phyloP scores from a whole-genome alignment of 202 grass and related monocot genomes.

The Eragrostis tef region DNA sequence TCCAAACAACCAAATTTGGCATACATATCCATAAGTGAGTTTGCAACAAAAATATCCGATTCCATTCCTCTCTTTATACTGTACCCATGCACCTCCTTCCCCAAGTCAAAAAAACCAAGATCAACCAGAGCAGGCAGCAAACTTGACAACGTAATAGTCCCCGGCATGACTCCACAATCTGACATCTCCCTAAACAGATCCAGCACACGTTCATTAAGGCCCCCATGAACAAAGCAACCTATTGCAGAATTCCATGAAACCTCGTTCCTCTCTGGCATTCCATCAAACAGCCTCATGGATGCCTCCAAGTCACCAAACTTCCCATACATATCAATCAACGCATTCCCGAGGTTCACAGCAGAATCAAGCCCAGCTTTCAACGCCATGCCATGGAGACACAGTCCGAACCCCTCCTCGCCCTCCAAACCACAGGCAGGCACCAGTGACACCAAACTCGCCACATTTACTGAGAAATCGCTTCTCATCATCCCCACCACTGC shows the following conservation, averaged over 20 bases:
- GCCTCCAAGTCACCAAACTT: conserved; percentile 58
- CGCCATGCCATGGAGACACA: conserved; percentile 56
- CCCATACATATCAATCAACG: conserved; percentile 78
- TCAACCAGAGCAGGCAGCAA: conserved; percentile 76
- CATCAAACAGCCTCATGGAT: conserved; percentile 54
- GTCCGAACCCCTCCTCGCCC: conserved; percentile 59
- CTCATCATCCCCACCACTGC: conserved; percentile 52
- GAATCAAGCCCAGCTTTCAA: conserved; percentile 60
- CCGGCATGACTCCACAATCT: conserved; percentile 35
- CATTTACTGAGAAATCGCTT: conserved; percentile 46
- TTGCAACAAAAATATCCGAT: conserved; percentile 75
- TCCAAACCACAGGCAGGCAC: conserved; percentile 66
- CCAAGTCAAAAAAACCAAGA: conserved; percentile 61
- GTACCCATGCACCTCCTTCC: conserved; percentile 68
- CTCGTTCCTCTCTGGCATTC: conserved; percentile 59
- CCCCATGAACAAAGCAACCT: conserved; percentile 64
- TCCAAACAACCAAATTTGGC: conserved; percentile 66
- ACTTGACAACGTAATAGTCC: conserved; percentile 74
- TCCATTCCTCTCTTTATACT: conserved; percentile 61
- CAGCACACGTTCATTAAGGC: conserved; percentile 53
- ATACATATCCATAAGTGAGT: conserved; percentile 91
- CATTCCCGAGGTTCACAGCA: conserved; percentile 62
- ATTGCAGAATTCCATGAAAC: conserved; percentile 92
- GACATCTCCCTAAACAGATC: conserved; percentile 63
- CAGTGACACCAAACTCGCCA: conserved; percentile 60